Percentiles rank a stretch among this genome's conserved stretches.
Conservation (phyloP, 805 yeast species). For the Candida maesae region DNA sequence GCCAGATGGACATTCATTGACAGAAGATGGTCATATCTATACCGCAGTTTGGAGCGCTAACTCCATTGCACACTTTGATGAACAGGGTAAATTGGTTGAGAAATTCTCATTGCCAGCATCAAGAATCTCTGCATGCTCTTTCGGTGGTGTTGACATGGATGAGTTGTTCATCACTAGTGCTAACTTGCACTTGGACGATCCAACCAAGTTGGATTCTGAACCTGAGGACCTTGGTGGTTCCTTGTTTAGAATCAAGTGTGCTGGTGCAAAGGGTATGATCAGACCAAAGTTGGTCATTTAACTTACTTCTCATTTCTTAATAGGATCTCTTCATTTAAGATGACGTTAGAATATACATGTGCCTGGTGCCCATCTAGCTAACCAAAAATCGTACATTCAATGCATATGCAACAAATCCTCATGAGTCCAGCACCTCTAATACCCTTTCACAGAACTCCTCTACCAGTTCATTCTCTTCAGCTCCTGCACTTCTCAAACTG, state of each 20-base stretch:
- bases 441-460: conserved; percentile 57
- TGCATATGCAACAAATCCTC: neutral
- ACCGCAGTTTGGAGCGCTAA: conserved; percentile 64
- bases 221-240: conserved; percentile 60
- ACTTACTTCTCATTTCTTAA: too few species aligned
- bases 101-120: conserved; percentile 54
- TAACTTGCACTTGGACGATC: conserved; percentile 43
- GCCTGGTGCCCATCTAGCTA: too few species aligned
- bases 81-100: conserved; percentile 46
- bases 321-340: too few species aligned
- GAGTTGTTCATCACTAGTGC: conserved; percentile 70
- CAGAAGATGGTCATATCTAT: conserved; percentile 48
- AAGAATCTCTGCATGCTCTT: conserved; percentile 61
- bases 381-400: too few species aligned
- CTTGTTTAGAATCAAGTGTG: conserved; percentile 43
- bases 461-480: conserved; percentile 60
- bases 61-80: conserved; percentile 50
- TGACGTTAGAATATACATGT: too few species aligned
- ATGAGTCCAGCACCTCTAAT: conserved; percentile 14
- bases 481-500: conserved; percentile 59
- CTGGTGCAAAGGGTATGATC: conserved; percentile 32
- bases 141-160: conserved; percentile 57
- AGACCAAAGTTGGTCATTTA: conserved; percentile 23
- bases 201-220: conserved; percentile 27
- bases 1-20: conserved; percentile 79